These are phyloP conservation scores for Metschnikowia chrysomelidarum DNA, from an alignment of 805 yeast species.

Conservation along the genomic window DNA sequence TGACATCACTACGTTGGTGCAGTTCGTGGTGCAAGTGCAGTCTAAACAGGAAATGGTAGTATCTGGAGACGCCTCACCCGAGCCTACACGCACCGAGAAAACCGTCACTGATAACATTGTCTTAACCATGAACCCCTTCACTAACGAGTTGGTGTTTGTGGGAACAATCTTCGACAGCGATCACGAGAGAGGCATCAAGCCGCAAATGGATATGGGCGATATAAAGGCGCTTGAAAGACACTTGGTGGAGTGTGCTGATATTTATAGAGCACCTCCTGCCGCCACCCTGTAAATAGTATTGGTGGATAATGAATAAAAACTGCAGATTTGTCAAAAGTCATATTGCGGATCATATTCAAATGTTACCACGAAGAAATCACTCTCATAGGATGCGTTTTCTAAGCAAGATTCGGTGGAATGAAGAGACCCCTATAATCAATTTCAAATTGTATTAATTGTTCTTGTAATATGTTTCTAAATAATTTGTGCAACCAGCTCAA, in stretches of 20 bases:
- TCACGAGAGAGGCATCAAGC: constrained; percentile 36
- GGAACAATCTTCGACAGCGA: constrained; percentile 41
- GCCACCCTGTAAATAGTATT: constrained; percentile 23
- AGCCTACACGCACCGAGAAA: constrained; percentile 25
- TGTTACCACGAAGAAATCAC: too few species aligned
- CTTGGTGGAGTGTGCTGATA: constrained; percentile 36
- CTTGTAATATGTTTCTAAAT: too few species aligned
- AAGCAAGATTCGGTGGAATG: too few species aligned
- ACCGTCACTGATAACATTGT: constrained; percentile 38
- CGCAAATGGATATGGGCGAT: constrained; percentile 27
- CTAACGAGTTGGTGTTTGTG: constrained; percentile 37
- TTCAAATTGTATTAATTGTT: too few species aligned
- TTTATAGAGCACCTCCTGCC: constrained; percentile 34
- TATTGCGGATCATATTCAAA: too few species aligned
- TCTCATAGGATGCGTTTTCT: too few species aligned
- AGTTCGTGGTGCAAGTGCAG: constrained; percentile 36
- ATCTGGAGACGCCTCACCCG: constrained; percentile 20
- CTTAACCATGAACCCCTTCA: constrained; percentile 38
- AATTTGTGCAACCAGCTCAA: not conserved
- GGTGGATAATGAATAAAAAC: too few species aligned
- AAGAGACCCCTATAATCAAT: too few species aligned
- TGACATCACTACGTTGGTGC: constrained; percentile 37
- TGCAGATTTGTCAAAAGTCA: too few species aligned
- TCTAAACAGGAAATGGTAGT: constrained; percentile 38
- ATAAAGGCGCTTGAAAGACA: constrained; percentile 21